These are phyloP conservation scores for Leavenworthia alabamica DNA, from an alignment of 345 rosid species.

Conservation along the genomic window DNA sequence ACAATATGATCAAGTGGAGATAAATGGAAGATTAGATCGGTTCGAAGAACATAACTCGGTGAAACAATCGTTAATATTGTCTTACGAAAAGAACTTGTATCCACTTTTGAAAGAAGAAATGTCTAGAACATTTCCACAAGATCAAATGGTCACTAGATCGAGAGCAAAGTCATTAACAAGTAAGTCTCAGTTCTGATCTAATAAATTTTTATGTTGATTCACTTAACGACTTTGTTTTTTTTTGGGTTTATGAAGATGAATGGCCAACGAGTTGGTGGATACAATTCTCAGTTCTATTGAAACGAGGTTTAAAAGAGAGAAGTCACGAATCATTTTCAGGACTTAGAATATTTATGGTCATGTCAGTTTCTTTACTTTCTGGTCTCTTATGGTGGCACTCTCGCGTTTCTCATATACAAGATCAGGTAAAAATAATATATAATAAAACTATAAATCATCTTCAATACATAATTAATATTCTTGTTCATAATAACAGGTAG, in stretches of 20 bases:
- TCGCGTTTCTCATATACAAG: slow-evolving; percentile 58
- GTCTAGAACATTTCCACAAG: slow-evolving; percentile 24
- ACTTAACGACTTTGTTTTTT: slow-evolving; percentile 13
- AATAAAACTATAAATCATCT: not conserved
- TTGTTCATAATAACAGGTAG: slow-evolving; percentile 46
- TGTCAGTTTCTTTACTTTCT: slow-evolving; percentile 75
- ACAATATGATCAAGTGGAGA: slow-evolving; percentile 50
- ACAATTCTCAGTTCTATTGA: slow-evolving; percentile 61
- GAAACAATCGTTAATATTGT: slow-evolving; percentile 52
- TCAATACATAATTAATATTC: not conserved
- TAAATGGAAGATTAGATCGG: slow-evolving; percentile 40
- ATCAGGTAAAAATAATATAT: slow-evolving; percentile 53
- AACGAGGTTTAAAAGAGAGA: slow-evolving; percentile 73
- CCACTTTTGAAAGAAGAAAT: slow-evolving; percentile 59
- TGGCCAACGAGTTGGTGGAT: slow-evolving; percentile 88
- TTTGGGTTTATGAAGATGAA: slow-evolving; percentile 30
- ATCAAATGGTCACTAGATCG: slow-evolving; percentile 22
- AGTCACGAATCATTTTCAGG: slow-evolving; percentile 80
- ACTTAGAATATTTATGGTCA: slow-evolving; percentile 71
- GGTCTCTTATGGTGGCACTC: slow-evolving; percentile 94
- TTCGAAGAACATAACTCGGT: slow-evolving; percentile 57
- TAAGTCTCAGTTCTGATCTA: slow-evolving; percentile 10
- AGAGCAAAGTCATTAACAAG: slow-evolving; percentile 31
- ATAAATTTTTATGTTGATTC: not conserved
- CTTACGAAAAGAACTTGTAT: slow-evolving; percentile 44